Base-by-base conservation (phyloP, 2,329 filamentous ascomycete species). In the Plectosphaerella cucumerina region DNA sequence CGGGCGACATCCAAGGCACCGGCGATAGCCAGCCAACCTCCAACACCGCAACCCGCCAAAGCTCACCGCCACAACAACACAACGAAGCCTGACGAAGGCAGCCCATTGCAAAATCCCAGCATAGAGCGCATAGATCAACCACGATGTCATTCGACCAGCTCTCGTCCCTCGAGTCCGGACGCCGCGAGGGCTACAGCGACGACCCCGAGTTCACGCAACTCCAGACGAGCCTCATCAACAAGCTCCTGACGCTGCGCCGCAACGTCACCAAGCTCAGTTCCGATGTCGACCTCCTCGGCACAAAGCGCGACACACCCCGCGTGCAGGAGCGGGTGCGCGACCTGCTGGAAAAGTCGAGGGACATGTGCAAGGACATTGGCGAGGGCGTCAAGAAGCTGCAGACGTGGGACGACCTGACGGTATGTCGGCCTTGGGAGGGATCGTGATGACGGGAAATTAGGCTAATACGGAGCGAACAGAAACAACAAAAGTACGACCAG, bases 401-500 rank as follows among this genome's bases (percentile, higher is more conserved):
- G 67, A 81, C 81, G 39, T 97, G 82, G 91, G 89, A 85, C 65
- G 90, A 93, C 63, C 84, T 90, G 48, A 89, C 86, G 65, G 87
- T 91, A 77, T 59, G 81, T 67, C 46, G 41, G 6, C 33, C 35
- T n/a, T n/a, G 17, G 4, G 4, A 4, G 11, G 6, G 11, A 14
- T 8, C 5, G 11, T 11, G 2, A 20, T 45, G 45, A 46, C 47
- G 56, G 11, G 51, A 58, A 35, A 9, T 44, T 6, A 6, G 3
- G 23, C 34, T 49, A 23, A 34, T 44, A 17, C 10, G 14, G 22
- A 6, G 3, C 20, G 1, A 31, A 31, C 53, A 96, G 90, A 90
- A 93, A 54, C 89, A 90, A 50, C 94, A 99, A 76, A 95, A 93
- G 70, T 97, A 96, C 75, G 94, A 91, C 20, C 93, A 97, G 64